Percentiles rank a stretch among this genome's conserved stretches.
Conservation (phyloP, 164 flowering plant species). For the Vitis vinifera region ASM3070453v1 NC_081818.1:5558501-5559000, state of each 20-base stretch:
- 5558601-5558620: too few relatives aligned
- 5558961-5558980: background rate
- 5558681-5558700: too few relatives aligned
- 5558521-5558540: conserved; percentile 98
- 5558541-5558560: conserved; percentile 88
- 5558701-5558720: too few relatives aligned
- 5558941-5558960: background rate
- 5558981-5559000: conserved; percentile 6
- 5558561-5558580: background rate
- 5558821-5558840: background rate
- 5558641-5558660: background rate
- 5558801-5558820: too few relatives aligned
- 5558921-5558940: background rate
- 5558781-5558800: too few relatives aligned
- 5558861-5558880: background rate
- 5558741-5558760: too few relatives aligned
- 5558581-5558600: too few relatives aligned
- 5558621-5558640: background rate
- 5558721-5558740: too few relatives aligned
- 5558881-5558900: background rate
- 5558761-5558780: too few relatives aligned
- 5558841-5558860: background rate
- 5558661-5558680: too few relatives aligned
- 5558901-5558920: background rate
- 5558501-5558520: conserved; percentile 98